Evolutionary conservation across 73 alveolate species (phyloP), one percentile per base, ranked within the genome.

Genomic region (Stentor roeselii): DNA sequence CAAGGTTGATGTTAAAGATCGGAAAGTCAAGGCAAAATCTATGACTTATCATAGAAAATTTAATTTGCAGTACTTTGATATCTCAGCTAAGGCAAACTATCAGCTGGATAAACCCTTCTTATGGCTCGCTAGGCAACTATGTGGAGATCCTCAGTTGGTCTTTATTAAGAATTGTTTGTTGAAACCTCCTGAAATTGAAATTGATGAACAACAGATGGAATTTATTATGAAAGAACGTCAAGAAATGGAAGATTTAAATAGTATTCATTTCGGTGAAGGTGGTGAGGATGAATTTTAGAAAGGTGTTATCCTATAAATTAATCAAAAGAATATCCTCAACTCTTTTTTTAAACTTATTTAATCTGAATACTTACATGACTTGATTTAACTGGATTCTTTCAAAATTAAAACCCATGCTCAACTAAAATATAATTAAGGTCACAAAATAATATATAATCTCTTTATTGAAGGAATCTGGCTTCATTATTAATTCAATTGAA

Each of bases 31-130:
- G 93, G 98, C 99, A 76, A 50, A 37, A 14, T 37, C 95, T 84
- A 98, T 98, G 91, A 91, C 95, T 86, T 98, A 96, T 95, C 99
- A 96, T 92, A 93, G 99, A 89, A 98, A 96, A 98, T 93, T 94
- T 93, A 96, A 96, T 90, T 83, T 98, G 87, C 97, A 98, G 92
- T 98, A 97, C 96, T 98, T 95, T 88, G 99, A 98, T 90, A 94
- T 98, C 89, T 95, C 99, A 36, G 99, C 99, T 91, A 96, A 96
- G 92, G 85, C 97, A 90, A 98, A 98, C 95, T 98, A 98, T 93
- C 98, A 97, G 88, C 97, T 96, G 87, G 99, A 98, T 95, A 98
- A 98, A 95, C 99, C 99, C 85, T 98, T 98, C 99, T 82, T 98
- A 88, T 98, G 98, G 98, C 95, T 98, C 78, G 96, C 98, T 84